Conservation (phyloP, 2,329 filamentous ascomycete genomes). For the Trichoderma endophyticum region DNA sequence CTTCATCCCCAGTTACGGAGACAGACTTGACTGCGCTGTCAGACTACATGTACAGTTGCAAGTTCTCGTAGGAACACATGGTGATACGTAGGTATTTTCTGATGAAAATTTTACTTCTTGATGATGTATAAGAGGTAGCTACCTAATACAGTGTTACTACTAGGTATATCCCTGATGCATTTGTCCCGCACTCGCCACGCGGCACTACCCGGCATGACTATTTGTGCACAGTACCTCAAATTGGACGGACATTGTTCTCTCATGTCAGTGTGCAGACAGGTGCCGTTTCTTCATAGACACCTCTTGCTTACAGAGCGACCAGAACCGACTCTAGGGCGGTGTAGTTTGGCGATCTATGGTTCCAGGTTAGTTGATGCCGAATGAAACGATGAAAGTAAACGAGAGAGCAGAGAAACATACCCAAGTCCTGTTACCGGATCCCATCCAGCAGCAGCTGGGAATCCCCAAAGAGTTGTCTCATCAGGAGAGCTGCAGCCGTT, state of each 20-base stretch:
- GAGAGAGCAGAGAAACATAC: background rate
- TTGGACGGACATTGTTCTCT: too few relatives aligned
- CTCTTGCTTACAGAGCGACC: background rate
- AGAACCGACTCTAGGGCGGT: background rate
- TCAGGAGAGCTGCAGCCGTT: background rate
- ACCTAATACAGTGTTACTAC: background rate
- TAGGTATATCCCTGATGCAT: background rate
- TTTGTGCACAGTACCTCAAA: background rate
- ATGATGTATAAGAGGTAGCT: background rate
- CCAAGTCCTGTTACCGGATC: constrained; percentile 4
- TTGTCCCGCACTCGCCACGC: background rate
- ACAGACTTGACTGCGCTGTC: too few relatives aligned
- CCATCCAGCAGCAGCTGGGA: constrained; percentile 1
- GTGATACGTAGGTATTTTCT: background rate
- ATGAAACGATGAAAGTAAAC: background rate
- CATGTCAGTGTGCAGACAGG: background rate
- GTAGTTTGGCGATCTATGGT: background rate
- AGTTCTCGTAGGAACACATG: too few relatives aligned
- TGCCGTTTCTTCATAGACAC: background rate
- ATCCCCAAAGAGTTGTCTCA: background rate
- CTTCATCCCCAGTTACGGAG: too few relatives aligned
- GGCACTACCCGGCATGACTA: background rate
- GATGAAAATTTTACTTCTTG: background rate
- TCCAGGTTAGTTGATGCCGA: background rate
- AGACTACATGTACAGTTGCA: too few relatives aligned